Percentiles rank a stretch among this genome's conserved stretches.
Conservation (phyloP, 148 eudicot species). For the Rhododendron griersonianum region DNA sequence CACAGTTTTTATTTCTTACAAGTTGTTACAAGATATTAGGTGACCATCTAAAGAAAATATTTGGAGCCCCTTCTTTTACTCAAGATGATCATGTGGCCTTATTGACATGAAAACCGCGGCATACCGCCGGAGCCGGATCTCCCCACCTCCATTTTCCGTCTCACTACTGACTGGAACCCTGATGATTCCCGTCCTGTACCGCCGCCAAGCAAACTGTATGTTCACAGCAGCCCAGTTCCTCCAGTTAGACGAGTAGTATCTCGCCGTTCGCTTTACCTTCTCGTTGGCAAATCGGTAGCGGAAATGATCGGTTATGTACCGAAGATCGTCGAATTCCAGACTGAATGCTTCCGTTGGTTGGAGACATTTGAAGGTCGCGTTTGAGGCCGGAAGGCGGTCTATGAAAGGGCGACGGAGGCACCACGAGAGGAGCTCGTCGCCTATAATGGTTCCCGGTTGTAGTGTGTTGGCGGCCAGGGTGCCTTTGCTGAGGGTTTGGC, state of each 20-base stretch:
- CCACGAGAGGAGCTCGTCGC: conserved; percentile 42
- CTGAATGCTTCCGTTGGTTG: conserved; percentile 28
- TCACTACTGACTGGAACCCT: not conserved
- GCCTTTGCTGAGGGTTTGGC: conserved; percentile 29
- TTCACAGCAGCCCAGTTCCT: conserved; percentile 44
- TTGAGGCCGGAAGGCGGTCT: conserved; percentile 30
- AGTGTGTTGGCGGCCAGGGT: conserved; percentile 20
- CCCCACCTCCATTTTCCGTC: not conserved
- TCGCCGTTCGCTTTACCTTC: conserved; percentile 24
- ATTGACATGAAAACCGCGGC: conserved; percentile 22
- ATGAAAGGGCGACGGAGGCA: conserved; percentile 31
- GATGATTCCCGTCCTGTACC: conserved; percentile 6
- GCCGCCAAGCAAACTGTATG: conserved; percentile 41
- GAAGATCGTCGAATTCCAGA: conserved; percentile 25
- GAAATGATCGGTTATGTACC: conserved; percentile 33
- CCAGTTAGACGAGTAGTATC: conserved; percentile 43
- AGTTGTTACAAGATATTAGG: not conserved
- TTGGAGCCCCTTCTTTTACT: not conserved
- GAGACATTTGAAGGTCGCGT: conserved; percentile 26
- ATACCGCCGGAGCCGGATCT: conserved; percentile 14
- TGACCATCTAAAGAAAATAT: not conserved
- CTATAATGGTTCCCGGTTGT: conserved; percentile 28
- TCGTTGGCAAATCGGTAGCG: conserved; percentile 27
- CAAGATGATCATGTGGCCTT: conserved; percentile 27
- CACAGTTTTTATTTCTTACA: not conserved